Base-by-base conservation (phyloP, 202 grass and related monocot species). In the Zizania palustris region DNA sequence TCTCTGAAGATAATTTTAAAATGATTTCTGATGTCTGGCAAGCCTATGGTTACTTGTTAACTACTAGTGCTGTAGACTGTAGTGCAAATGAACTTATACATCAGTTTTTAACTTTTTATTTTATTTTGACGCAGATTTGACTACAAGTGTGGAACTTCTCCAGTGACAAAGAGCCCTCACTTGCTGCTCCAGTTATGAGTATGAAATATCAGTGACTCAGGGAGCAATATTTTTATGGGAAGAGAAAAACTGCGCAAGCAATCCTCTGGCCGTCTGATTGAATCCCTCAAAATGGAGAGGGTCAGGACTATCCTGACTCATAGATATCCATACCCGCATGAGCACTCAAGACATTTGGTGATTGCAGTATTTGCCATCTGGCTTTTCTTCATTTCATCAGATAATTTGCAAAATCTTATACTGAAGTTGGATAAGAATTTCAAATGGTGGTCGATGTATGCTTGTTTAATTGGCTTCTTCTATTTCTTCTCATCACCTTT, bases 361-460 rank as follows among this genome's bases (percentile, higher is more conserved):
- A 99, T 86, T 65, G 87, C 87, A 14, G 87, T 99, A 44, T 81
- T 99, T 16, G 85, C 69, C 63, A 86, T 83, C 37, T 93, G 96
- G 86, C 72, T 95, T 45, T 95, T 99, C 81, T 94, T 99, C 57
- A 78, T 99, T 79, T 99, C 91, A 4, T 93, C 91, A 0, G 89
- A 95, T 74, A 99, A 95, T 69, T 70, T 99, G 54, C 89, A 92
- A 71, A 95, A 79, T 28, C 92, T 99, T 67, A 83, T 92, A 79
- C 87, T 88, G 85, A 99, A 99, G 79, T 67, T 99, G 87, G 92
- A 99, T 69, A 99, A 89, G 77, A 99, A 99, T 90, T 78, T 89
- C 61, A 99, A 90, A 80, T 95, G 96, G 91, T 98, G 96, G 89
- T 99, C 96, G 40, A 99, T 98, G 96, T 98, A 98, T 80, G 82